These are phyloP conservation scores for Sclerotinia minor DNA, from an alignment of 2,329 filamentous ascomycete species.

Conservation along the genomic window DNA sequence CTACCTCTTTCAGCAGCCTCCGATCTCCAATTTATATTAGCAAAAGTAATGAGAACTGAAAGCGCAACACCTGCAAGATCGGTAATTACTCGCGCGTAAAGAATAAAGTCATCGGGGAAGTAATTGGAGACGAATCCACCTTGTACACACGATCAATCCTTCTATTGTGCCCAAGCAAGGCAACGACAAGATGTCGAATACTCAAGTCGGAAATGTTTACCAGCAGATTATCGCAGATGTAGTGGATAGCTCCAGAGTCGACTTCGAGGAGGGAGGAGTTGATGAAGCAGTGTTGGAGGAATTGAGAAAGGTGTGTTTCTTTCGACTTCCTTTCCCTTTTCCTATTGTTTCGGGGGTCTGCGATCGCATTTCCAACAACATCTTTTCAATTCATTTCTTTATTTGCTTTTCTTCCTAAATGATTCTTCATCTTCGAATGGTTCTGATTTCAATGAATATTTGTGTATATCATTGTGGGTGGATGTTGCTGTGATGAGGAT, in stretches of 20 bases:
- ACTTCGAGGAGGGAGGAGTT: constrained; percentile 96
- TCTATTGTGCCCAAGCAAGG: constrained; percentile 17
- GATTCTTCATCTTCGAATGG: background rate
- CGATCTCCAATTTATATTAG: constrained; percentile 1
- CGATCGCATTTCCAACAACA: constrained; percentile 9
- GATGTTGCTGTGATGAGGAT: background rate
- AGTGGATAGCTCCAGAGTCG: constrained; percentile 85
- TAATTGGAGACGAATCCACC: background rate
- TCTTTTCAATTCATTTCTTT: constrained; percentile 14
- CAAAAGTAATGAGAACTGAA: background rate
- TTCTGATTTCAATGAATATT: background rate
- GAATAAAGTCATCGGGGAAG: background rate
- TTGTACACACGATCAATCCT: background rate
- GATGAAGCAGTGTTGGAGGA: constrained; percentile 84
- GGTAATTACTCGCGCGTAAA: constrained; percentile 14
- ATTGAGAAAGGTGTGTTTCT: constrained; percentile 79
- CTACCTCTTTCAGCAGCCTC: constrained; percentile 5
- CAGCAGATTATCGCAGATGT: constrained; percentile 77
- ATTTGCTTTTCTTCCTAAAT: constrained; percentile 16
- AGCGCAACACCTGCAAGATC: constrained; percentile 6
- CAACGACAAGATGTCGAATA: constrained; percentile 40
- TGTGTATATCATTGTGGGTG: background rate
- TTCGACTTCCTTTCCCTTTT: constrained; percentile 5
- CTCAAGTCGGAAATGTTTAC: constrained; percentile 69
- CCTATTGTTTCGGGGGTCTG: constrained; percentile 2